These are phyloP conservation scores for Tolypocladium pustulatum DNA, from an alignment of 2,329 filamentous ascomycete genomes.

Conservation along the genomic window DNA sequence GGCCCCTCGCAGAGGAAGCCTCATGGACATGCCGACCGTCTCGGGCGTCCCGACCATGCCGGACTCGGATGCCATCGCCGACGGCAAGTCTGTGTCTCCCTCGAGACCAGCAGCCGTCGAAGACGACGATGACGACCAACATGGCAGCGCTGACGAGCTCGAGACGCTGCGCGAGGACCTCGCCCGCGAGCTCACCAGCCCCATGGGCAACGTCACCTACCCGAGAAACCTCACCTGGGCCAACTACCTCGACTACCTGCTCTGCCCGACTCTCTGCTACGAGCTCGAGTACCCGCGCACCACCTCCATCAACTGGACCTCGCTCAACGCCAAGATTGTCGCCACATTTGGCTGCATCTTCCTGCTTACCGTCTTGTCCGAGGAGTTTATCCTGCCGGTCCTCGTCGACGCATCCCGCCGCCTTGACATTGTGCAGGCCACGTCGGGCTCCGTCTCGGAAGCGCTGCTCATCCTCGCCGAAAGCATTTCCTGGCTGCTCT, in stretches of 20 bases:
- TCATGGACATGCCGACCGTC: constrained; percentile 17
- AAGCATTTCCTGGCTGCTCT: constrained; percentile 82
- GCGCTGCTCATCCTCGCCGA: constrained; percentile 73
- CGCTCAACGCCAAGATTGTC: constrained; percentile 73
- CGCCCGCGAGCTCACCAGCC: constrained; percentile 82
- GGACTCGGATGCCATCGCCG: constrained; percentile 1
- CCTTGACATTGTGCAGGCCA: constrained; percentile 31
- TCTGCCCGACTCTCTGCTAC: constrained; percentile 94
- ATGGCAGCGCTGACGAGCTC: constrained; percentile 36
- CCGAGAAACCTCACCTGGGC: constrained; percentile 73
- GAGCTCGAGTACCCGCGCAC: constrained; percentile 92
- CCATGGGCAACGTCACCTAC: constrained; percentile 81
- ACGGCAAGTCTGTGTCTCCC: constrained; percentile 1
- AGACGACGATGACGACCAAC: constrained; percentile 9
- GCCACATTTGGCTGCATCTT: constrained; percentile 97
- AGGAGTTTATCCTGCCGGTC: constrained; percentile 92
- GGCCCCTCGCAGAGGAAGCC: constrained; percentile 33
- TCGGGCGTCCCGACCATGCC: constrained; percentile 6
- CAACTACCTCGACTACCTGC: constrained; percentile 80
- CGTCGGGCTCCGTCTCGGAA: constrained; percentile 40
- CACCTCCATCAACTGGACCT: constrained; percentile 61
- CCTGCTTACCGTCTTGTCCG: constrained; percentile 78
- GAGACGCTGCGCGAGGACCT: constrained; percentile 71
- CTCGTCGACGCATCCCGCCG: constrained; percentile 57
- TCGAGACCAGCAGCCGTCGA: background rate